Percentiles rank a stretch among this genome's conserved stretches.
Conservation (phyloP, 2,329 filamentous ascomycete genomes). For the Diplocarpon mali region DNA sequence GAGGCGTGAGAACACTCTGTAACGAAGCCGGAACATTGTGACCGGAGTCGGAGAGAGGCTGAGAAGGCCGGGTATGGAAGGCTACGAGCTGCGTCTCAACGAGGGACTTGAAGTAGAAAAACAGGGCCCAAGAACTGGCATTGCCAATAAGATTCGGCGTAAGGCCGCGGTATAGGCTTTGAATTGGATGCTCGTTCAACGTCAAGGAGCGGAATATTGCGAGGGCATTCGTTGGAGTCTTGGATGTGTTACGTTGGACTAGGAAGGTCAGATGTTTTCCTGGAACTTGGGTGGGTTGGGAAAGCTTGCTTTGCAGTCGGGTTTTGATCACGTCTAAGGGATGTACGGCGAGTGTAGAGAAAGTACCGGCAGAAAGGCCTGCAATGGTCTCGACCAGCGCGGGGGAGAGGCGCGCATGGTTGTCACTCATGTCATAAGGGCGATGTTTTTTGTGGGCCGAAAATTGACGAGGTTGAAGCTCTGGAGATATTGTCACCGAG, state of each 20-base stretch:
- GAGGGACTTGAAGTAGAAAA: slow-evolving; percentile 68
- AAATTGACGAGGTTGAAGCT: slow-evolving; percentile 14
- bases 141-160: slow-evolving; percentile 88
- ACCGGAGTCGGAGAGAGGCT: not conserved
- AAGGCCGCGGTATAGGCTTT: slow-evolving; percentile 77
- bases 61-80: slow-evolving; percentile 14
- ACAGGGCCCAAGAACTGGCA: slow-evolving; percentile 79
- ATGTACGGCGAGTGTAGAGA: slow-evolving; percentile 79
- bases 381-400: slow-evolving; percentile 79
- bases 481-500: slow-evolving; percentile 3
- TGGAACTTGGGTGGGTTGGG: slow-evolving; percentile 28
- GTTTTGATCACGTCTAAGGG: slow-evolving; percentile 96
- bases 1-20: slow-evolving; percentile 13
- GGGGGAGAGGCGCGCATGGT: slow-evolving; percentile 52
- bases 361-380: slow-evolving; percentile 77
- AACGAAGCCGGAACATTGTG: not conserved
- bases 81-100: slow-evolving; percentile 33
- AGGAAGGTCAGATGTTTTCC: slow-evolving; percentile 5
- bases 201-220: slow-evolving; percentile 37
- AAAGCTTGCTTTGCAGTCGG: slow-evolving; percentile 66
- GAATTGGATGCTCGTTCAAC: slow-evolving; percentile 42
- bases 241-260: slow-evolving; percentile 40
- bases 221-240: slow-evolving; percentile 36
- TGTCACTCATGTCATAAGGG: slow-evolving; percentile 28
- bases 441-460: slow-evolving; percentile 8